Evolutionary conservation across 2,329 filamentous ascomycete species (phyloP), one percentile per base, ranked within the genome.

Genomic region (Phoma herbarum): DNA sequence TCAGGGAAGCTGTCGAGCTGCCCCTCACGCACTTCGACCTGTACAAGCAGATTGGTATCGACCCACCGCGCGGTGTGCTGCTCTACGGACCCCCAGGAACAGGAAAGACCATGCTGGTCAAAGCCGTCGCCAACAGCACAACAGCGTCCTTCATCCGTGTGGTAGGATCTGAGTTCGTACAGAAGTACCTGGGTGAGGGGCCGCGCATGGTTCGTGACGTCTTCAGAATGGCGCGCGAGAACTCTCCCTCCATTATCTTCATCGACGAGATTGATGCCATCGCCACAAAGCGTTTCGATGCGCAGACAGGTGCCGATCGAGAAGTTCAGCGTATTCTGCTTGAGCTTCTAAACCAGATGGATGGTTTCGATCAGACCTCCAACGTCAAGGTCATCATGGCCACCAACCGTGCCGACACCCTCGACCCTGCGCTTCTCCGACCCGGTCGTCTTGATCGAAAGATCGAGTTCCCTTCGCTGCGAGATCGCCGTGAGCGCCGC

Each of bases 351-450:
- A 99, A 99, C 82, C 95, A 99, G 81, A 99, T 99, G 95, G 95
- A 99, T 77, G 95, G 95, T 66, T 99, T 99, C 83, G 95, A 99
- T 79, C 95, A 99, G 80, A 97, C 93, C 0, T 91, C 92, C 77
- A 99, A 99, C 79, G 95, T 99, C 80, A 99, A 99, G 84, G 95
- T 99, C 77, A 99, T 99, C 82, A 99, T 99, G 95, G 95, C 95
- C 67, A 99, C 95, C 68, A 99, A 99, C 84, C 90, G 95, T 77
- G 94, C 95, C 66, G 95, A 98, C 79, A 99, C 95, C 7, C 86
- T 99, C 65, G 95, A 99, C 77, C 95, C 95, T 16, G 95, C 95
- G 41, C 85, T 99, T 62, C 87, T 99, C 61, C 92, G 95, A 71
- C 95, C 95, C 29, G 95, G 95, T 67, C 93, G 95, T 83, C 85